Evolutionary conservation across 805 yeast genomes (phyloP), one percentile per base, ranked within the genome.

Genomic region (Barnettozyma californica): DNA sequence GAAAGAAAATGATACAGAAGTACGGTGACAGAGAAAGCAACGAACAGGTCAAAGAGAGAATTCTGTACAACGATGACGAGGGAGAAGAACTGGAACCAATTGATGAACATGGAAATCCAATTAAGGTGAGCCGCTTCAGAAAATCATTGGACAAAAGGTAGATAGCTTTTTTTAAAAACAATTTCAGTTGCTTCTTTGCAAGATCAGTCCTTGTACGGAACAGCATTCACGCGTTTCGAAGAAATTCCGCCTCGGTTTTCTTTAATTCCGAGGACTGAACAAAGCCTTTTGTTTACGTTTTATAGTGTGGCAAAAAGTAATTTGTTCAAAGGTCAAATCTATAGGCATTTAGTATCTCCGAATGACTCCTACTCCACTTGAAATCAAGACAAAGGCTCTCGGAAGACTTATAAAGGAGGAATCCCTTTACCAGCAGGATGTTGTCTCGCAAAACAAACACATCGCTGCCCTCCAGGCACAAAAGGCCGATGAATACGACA

Each of bases 361-460:
- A 11, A 84, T 84, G 86, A 74, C 88, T 2, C 94, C 92, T 27
- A 70, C 87, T 2, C 80, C 74, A 51, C 66, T 86, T 37, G 86
- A 84, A 57, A 85, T 88, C 62, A 87, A 86, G 56, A 73, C 77
- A 34, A 79, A 76, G 49, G 90, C 96, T 1, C 70, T 88, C 44
- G 74, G 76, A 51, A 73, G 95, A 52, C 69, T 89, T 14, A 57
- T 82, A 36, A 85, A 85, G 55, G 96, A 89, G 61, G 81, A 81
- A 52, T 60, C 60, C 11, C 69, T 78, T 31, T 88, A 87, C 61
- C 68, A 73, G 23, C 69, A 74, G 47, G 95, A 87, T 57, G 70
- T 77, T 34, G 63, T 62, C 14, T 83, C 80, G 42, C 85, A 83
- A 52, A 68, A 73, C 40, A 63, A 63, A 9, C 68, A 66, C 48